phyloP scores from a whole-genome alignment of 176 grass and related monocot genomes.

The Oryza meyeriana region DNA sequence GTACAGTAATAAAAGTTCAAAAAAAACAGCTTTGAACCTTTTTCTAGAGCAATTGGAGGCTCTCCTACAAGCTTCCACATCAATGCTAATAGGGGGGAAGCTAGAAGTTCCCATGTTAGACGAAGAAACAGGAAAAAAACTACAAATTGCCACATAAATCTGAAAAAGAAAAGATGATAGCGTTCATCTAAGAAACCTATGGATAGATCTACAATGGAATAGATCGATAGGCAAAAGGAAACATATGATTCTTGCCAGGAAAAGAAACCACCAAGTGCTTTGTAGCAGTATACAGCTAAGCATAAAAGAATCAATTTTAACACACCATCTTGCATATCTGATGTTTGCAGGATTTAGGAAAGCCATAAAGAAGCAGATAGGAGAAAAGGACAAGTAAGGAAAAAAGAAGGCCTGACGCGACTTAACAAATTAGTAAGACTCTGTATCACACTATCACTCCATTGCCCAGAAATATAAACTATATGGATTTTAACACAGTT shows the following conservation, averaged over 20 bases:
- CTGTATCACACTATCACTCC: not conserved
- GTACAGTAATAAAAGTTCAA: not conserved
- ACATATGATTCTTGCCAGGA: not conserved
- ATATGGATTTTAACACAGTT: not conserved
- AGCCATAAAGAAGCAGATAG: not conserved
- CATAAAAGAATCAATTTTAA: not conserved
- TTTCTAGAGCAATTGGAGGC: no score
- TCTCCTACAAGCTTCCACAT: not conserved
- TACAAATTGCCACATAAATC: not conserved
- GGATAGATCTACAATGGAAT: not conserved
- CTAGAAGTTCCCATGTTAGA: not conserved
- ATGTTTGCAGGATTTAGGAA: not conserved
- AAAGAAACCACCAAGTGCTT: not conserved
- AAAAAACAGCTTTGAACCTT: not conserved
- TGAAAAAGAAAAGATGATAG: not conserved
- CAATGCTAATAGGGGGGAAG: not conserved
- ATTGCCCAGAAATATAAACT: not conserved
- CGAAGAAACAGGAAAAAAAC: not conserved
- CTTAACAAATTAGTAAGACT: not conserved
- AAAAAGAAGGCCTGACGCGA: not conserved
- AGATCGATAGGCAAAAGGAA: not conserved
- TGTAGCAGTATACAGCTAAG: not conserved
- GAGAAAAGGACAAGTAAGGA: not conserved
- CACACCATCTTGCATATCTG: not conserved
- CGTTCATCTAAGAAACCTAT: not conserved